Conservation (phyloP, 768 basidiomycete species). For the Leucocoprinus sp. region DNA sequence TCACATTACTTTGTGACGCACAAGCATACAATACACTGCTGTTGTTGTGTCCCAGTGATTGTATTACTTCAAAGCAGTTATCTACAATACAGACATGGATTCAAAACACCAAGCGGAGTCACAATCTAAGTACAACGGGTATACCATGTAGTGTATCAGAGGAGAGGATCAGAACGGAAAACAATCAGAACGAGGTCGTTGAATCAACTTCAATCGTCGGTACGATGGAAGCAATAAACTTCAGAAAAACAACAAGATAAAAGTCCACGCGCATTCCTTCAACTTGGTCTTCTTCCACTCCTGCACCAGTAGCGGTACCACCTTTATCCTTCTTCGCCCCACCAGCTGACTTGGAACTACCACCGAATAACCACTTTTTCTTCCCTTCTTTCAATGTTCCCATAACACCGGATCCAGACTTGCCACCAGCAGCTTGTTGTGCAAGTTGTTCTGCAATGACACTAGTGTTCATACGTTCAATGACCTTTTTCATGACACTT, state of each 20-base stretch:
- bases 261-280: conserved; percentile 97
- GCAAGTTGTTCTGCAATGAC: conserved; percentile 79
- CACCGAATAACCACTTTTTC: conserved; percentile 79
- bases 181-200: conserved; percentile 57
- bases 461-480: conserved; percentile 93
- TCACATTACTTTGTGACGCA: no score
- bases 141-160: neutral
- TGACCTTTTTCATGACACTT: conserved; percentile 99
- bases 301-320: conserved; percentile 17
- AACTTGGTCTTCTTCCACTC: conserved; percentile 61
- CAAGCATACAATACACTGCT: no score
- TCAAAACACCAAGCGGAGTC: no score
- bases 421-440: conserved; percentile 32
- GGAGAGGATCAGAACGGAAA: neutral
- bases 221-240: conserved; percentile 97
- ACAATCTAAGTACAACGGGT: conserved; percentile 2
- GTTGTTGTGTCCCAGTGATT: no score
- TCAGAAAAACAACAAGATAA: conserved; percentile 96
- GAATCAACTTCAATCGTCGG: conserved; percentile 99
- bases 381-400: conserved; percentile 49
- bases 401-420: conserved; percentile 16
- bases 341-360: conserved; percentile 2
- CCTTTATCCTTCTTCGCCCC: conserved; percentile 8
- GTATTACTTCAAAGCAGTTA: no score
- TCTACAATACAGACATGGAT: neutral